Evolutionary conservation across 2,329 filamentous ascomycete genomes (phyloP), one percentile per base, ranked within the genome.

Genomic region (Macrophomina pseudophaseolina): DNA sequence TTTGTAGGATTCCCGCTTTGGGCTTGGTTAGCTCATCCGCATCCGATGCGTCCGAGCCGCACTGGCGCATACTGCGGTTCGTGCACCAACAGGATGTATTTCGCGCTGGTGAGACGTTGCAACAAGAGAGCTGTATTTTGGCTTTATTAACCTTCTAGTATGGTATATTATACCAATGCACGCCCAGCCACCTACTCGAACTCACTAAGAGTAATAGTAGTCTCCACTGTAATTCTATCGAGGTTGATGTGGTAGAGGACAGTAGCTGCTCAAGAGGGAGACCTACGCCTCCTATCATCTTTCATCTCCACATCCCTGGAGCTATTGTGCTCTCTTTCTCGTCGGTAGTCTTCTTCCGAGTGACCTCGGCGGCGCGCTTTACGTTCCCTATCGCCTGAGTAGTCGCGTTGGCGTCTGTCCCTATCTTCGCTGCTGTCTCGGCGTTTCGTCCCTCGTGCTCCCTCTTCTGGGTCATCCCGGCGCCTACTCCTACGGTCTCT

Each of bases 201-300:
- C 5, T 44, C 16, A 44, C 12, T 44, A 14, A 23, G 23, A 2
- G 23, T 23, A 2, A 23, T 23, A 23, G 23, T 23, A 23, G 1
- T 23, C 23, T 23, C 1, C 23, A 23, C 23, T 23, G 23, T 23
- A 23, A 3, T 16, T 44, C 16, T 44, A 14, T 44, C 16, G 16
- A 44, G 9, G 5, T n/a, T 16, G 35, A 16, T 14, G 66, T 70
- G 60, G 63, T 68, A 70, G 33, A 71, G 59, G 54, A 70, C 52
- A 44, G 69, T 18, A 32, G 14, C 16, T 38, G 30, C 14, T 65
- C 32, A 65, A 5, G 63, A 49, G 0, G 52, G 51, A n/a, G 63
- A 65, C 14, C 52, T 40, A 18, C 63, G 32, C 28, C 42, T 54
- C 23, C 38, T 44, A 6, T 53, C 48, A 3, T 64, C 48, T 44